A percentile compares a stretch with the other conserved stretches of the same genome.
Evolutionary conservation across 139 green algal species (phyloP).

Genomic region (Microglena sp.): DNA sequence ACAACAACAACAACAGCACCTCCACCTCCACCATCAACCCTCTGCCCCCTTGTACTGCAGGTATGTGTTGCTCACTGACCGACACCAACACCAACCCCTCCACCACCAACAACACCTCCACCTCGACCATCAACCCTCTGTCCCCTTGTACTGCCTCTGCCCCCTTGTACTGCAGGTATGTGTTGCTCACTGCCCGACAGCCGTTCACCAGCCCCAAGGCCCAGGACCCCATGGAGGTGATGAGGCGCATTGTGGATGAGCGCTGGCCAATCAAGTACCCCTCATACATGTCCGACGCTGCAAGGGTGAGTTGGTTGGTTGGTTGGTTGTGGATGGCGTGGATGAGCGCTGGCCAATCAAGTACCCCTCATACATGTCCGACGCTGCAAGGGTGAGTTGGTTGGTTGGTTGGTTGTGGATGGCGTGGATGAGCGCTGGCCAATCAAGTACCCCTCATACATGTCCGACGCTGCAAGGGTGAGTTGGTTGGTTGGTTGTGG

Average conservation of each 20-base stretch:
- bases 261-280: constrained; percentile 80
- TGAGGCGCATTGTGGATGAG: constrained; percentile 90
- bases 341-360: constrained; percentile 75
- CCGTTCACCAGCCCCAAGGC: constrained; percentile 77
- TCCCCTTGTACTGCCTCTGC: too few species aligned
- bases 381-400: too few species aligned
- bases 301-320: constrained; percentile 71
- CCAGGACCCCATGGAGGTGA: constrained; percentile 68
- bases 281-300: constrained; percentile 61
- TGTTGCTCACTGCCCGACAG: constrained; percentile 89
- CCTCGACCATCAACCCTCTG: too few species aligned
- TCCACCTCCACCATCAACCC: too few species aligned
- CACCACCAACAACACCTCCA: too few species aligned
- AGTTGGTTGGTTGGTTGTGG: too few species aligned
- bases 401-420: too few species aligned
- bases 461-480: constrained; percentile 28
- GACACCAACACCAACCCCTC: too few species aligned
- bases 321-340: constrained; percentile 85
- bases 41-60: too few species aligned
- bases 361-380: constrained; percentile 75
- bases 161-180: too few species aligned
- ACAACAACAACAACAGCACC: too few species aligned
- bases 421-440: constrained; percentile 74
- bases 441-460: constrained; percentile 80
- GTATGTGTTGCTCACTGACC: too few species aligned